phyloP scores from a whole-genome alignment of 2,329 filamentous ascomycete genomes.

The Macrophomina tecta region DNA sequence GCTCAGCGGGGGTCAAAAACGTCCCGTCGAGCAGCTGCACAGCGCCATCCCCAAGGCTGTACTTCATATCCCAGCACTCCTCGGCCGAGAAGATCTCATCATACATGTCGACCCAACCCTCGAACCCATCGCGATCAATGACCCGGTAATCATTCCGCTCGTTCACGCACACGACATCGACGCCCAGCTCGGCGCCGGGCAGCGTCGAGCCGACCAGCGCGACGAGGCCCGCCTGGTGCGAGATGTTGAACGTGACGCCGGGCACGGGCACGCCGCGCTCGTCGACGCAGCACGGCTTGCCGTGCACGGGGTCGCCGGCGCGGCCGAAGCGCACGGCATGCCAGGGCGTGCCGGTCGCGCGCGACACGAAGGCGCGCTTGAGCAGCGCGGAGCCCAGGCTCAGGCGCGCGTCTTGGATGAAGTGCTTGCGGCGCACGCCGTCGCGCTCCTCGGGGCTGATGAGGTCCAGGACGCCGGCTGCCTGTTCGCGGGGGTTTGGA shows the following conservation, averaged over 20 bases:
- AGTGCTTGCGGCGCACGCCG: conserved; percentile 66
- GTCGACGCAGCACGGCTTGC: conserved; percentile 58
- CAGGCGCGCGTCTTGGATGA: conserved; percentile 76
- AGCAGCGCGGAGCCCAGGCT: conserved; percentile 73
- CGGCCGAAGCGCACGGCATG: conserved; percentile 61
- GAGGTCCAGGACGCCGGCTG: conserved; percentile 49
- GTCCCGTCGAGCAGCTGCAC: conserved; percentile 55
- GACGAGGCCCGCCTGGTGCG: conserved; percentile 78
- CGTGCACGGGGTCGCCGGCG: conserved; percentile 57
- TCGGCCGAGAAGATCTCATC: conserved; percentile 69
- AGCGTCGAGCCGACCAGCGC: conserved; percentile 62
- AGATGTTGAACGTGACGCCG: conserved; percentile 74
- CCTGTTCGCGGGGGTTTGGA: conserved; percentile 36
- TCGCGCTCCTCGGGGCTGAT: conserved; percentile 61
- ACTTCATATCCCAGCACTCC: conserved; percentile 69
- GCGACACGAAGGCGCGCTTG: conserved; percentile 72
- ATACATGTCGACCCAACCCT: conserved; percentile 73
- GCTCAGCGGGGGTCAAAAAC: conserved; percentile 44
- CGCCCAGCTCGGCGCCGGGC: conserved; percentile 62
- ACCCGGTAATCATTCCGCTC: conserved; percentile 69
- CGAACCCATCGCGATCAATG: conserved; percentile 68
- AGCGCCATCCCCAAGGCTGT: conserved; percentile 29
- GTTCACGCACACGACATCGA: conserved; percentile 76
- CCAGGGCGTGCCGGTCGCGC: conserved; percentile 67
- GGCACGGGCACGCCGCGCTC: conserved; percentile 46